Evolutionary conservation across 306 rosid genomes (phyloP), one percentile per base, ranked within the genome.

Genomic region (Inga leiocalycina): DNA sequence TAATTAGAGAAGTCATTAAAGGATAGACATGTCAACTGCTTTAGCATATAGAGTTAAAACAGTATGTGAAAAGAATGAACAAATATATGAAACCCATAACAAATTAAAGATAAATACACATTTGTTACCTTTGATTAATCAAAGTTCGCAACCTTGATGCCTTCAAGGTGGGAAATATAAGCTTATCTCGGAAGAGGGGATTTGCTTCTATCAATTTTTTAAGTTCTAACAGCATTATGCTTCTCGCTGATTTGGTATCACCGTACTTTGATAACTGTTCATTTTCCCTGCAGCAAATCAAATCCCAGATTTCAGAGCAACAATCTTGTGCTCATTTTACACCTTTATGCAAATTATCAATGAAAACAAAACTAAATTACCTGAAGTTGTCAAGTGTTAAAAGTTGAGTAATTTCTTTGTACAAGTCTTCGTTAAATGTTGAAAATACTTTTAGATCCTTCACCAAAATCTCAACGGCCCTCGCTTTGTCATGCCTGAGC

Each of bases 321-420:
- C 48, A 20, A 19, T 72, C 43, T 56, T 35, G 24, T 11, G 48
- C 76, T 51, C 56, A 72, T 72, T 45, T 27, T 45, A 15, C 45
- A 22, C 16, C 13, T 46, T 72, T 2, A 39, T 6, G 43, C 43
- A 39, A 39, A 39, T 39, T 39, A 39, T 5, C 6, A 39, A 8
- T 39, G 43, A 39, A 73, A 46, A 10, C 71, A 74, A 45, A 77
- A 16, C 19, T 27, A 66, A 79, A 80, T 84, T 91, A 95, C 98
- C 98, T 91, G 85, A 95, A 87, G 84, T 95, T 88, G 5, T 72
- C 73, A 39, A 93, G 94, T 35, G 97, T 88, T 78, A 95, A 22
- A 34, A 95, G 97, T 89, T 90, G 85, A 20, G 98, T 88, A 35
- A 95, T 84, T 61, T 95, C 95, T 82, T 91, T 89, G 91, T 82